Evolutionary conservation across 257 asterid species (phyloP).

Genomic region (Datura wrightii): DNA sequence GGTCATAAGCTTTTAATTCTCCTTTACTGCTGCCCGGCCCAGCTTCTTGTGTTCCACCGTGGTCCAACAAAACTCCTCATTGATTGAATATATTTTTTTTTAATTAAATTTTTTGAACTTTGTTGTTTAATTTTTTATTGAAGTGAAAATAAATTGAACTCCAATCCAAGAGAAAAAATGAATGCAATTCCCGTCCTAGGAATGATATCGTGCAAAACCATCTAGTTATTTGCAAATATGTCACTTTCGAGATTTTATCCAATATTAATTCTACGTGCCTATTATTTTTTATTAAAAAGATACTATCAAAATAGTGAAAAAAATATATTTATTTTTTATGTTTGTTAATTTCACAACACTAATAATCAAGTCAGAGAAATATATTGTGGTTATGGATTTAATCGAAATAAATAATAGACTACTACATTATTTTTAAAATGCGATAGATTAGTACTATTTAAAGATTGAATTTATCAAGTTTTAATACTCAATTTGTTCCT

Average conservation of each 20-base stretch:
- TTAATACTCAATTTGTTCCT: no score
- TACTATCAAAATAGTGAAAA: neutral
- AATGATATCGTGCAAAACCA: neutral
- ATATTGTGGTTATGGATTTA: no score
- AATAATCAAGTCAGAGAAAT: neutral
- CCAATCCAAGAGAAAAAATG: neutral
- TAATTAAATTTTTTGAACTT: no score
- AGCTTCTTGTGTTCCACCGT: conserved; percentile 31
- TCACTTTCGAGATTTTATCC: conserved; percentile 4
- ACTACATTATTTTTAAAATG: no score
- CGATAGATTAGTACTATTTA: no score
- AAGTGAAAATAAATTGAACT: neutral
- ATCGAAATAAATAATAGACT: no score
- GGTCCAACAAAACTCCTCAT: conserved; percentile 58
- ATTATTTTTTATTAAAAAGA: neutral
- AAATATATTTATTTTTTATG: neutral
- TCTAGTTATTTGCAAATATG: conserved; percentile 15
- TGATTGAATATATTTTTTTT: conserved; percentile 35
- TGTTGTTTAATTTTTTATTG: neutral
- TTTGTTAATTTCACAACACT: neutral
- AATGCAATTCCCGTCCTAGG: neutral
- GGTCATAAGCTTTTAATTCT: conserved; percentile 49
- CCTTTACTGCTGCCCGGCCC: conserved; percentile 41
- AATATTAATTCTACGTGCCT: neutral
- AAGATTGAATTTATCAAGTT: no score